A percentile compares a stretch with the other conserved stretches of the same genome.
These are phyloP conservation scores for Trichosporon coremiiforme DNA, from an alignment of 1,284 basidiomycete species.

Conservation along the genomic window DNA sequence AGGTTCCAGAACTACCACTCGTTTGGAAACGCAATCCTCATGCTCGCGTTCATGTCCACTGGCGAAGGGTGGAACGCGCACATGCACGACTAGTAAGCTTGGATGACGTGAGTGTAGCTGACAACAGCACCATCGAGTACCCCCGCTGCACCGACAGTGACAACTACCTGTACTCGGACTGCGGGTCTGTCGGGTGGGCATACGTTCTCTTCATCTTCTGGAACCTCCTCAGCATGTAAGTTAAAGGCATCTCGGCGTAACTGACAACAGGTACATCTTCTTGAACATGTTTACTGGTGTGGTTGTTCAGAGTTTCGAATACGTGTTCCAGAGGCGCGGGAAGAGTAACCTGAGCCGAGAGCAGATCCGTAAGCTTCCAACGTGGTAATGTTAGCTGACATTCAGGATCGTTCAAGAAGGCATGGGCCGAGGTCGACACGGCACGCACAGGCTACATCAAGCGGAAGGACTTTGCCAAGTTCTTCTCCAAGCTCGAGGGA, in stretches of 20 bases:
- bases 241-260: slow-evolving; percentile 23
- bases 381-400: background rate
- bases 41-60: slow-evolving; percentile 67
- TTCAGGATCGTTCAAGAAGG: slow-evolving; percentile 74
- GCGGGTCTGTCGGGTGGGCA: slow-evolving; percentile 83
- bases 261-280: slow-evolving; percentile 75
- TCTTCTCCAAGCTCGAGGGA: slow-evolving; percentile 64
- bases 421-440: slow-evolving; percentile 85
- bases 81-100: slow-evolving; percentile 77
- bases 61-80: slow-evolving; percentile 66
- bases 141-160: slow-evolving; percentile 73
- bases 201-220: slow-evolving; percentile 90
- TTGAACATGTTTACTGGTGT: slow-evolving; percentile 95
- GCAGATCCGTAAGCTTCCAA: slow-evolving; percentile 67
- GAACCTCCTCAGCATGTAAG: slow-evolving; percentile 94
- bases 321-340: slow-evolving; percentile 83
- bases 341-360: slow-evolving; percentile 81
- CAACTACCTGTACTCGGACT: slow-evolving; percentile 76
- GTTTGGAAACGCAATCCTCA: slow-evolving; percentile 77
- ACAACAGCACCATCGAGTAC: slow-evolving; percentile 63
- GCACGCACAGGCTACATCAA: slow-evolving; percentile 77
- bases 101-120: too few species aligned
- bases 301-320: slow-evolving; percentile 95
- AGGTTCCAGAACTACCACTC: slow-evolving; percentile 78
- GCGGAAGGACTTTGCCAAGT: slow-evolving; percentile 70